phyloP scores from a whole-genome alignment of 495 filamentous ascomycete genomes.

The Aspergillus heteromorphus region DNA sequence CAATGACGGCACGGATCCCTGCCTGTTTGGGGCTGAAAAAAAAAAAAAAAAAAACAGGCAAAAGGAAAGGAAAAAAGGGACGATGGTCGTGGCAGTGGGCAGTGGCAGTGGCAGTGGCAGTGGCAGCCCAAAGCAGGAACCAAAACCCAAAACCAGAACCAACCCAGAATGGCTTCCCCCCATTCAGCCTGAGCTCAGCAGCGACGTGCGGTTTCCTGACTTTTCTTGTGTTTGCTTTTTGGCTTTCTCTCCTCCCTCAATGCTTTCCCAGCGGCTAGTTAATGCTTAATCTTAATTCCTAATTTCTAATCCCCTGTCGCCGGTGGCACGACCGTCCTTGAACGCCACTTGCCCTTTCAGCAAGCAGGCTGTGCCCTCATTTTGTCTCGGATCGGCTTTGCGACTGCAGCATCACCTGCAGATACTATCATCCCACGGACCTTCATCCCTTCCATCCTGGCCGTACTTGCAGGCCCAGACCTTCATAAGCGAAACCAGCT shows the following conservation, averaged over 20 bases:
- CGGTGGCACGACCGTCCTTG: neutral
- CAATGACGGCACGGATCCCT: conserved; percentile 8
- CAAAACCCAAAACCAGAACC: neutral
- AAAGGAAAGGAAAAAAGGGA: neutral
- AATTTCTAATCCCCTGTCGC: neutral
- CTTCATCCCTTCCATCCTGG: conserved; percentile 4
- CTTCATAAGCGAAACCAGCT: conserved; percentile 8
- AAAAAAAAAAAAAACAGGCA: conserved; percentile 1
- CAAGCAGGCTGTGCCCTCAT: neutral
- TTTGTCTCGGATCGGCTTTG: conserved; percentile 8
- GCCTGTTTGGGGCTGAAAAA: conserved; percentile 6
- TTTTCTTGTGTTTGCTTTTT: conserved; percentile 6
- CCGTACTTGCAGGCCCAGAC: conserved; percentile 7
- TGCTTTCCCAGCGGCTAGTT: neutral
- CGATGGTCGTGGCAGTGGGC: too few relatives aligned
- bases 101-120: too few relatives aligned
- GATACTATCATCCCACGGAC: conserved; percentile 1
- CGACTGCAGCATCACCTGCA: conserved; percentile 7
- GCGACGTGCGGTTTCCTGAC: neutral
- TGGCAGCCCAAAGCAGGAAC: too few relatives aligned
- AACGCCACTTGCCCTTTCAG: neutral
- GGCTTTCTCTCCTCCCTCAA: neutral
- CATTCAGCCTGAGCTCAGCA: conserved; percentile 3
- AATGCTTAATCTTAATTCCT: conserved; percentile 6
- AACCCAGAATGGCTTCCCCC: neutral